These are phyloP conservation scores for Wickerhamomyces alni DNA, from an alignment of 805 yeast genomes.

Conservation along the genomic window DNA sequence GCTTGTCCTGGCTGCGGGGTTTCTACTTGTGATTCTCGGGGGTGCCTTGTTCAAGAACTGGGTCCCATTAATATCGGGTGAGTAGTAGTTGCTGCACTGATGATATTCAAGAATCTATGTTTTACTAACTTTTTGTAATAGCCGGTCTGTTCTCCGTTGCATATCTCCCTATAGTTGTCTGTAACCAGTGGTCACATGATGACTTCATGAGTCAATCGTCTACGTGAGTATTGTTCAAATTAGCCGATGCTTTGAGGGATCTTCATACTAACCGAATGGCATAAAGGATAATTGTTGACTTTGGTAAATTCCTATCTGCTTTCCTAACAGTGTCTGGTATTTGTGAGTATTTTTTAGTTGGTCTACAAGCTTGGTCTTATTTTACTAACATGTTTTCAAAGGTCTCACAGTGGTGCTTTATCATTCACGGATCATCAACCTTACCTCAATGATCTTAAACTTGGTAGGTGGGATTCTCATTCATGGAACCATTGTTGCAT, in stretches of 20 bases:
- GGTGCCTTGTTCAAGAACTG: slow-evolving; percentile 74
- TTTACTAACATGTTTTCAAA: not conserved
- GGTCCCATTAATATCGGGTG: slow-evolving; percentile 62
- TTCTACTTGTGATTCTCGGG: slow-evolving; percentile 66
- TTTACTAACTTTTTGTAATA: slow-evolving; percentile 13
- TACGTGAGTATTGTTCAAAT: slow-evolving; percentile 23
- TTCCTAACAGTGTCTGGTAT: slow-evolving; percentile 58
- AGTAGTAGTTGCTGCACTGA: slow-evolving; percentile 13
- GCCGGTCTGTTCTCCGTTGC: slow-evolving; percentile 47
- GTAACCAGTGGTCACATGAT: slow-evolving; percentile 39
- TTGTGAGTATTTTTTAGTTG: slow-evolving; percentile 14
- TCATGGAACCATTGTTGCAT: slow-evolving; percentile 65
- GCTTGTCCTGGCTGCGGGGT: slow-evolving; percentile 72
- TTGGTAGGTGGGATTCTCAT: slow-evolving; percentile 64
- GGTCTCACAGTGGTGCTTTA: slow-evolving; percentile 57
- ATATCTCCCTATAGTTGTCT: slow-evolving; percentile 51
- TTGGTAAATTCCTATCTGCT: slow-evolving; percentile 65
- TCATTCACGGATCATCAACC: slow-evolving; percentile 56
- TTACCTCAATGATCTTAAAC: slow-evolving; percentile 54
- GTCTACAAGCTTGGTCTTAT: not conserved
- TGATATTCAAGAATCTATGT: no score
- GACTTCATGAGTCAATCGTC: slow-evolving; percentile 48
- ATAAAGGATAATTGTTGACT: slow-evolving; percentile 45
- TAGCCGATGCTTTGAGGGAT: not conserved
- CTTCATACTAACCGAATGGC: slow-evolving; percentile 6